These are phyloP conservation scores for Phytomonas francai DNA, from an alignment of 208 protist species.

Conservation along the genomic window DNA sequence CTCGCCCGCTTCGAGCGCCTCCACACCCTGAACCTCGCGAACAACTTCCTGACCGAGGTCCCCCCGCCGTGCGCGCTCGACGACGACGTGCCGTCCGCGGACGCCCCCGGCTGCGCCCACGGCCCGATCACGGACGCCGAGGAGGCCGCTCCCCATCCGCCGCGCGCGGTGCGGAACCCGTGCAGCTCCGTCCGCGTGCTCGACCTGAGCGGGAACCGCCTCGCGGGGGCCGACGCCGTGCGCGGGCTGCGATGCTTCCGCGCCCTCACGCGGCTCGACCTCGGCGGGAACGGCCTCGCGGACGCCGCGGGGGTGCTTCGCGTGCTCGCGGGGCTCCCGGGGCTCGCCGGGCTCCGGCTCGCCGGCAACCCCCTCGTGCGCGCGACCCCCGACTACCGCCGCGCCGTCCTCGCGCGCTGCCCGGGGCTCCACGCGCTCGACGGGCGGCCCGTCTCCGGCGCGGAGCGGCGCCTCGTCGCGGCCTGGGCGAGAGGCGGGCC, in stretches of 20 bases:
- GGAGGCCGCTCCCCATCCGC: conserved; percentile 12
- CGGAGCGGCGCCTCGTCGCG: conserved; percentile 76
- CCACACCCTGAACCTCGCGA: conserved; percentile 83
- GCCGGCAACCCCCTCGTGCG: conserved; percentile 85
- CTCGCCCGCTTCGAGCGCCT: conserved; percentile 78
- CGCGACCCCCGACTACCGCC: conserved; percentile 78
- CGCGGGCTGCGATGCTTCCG: conserved; percentile 60
- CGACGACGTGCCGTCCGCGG: background rate
- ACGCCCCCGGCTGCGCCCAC: background rate
- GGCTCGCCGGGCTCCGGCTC: conserved; percentile 78
- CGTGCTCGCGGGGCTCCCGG: conserved; percentile 71
- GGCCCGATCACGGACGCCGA: background rate
- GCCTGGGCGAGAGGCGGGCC: conserved; percentile 84
- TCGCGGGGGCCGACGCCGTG: conserved; percentile 50
- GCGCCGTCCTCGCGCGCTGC: conserved; percentile 66
- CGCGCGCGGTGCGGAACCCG: conserved; percentile 28
- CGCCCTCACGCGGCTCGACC: conserved; percentile 75
- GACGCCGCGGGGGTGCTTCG: conserved; percentile 76
- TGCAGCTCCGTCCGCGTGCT: conserved; percentile 80
- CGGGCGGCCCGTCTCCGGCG: conserved; percentile 84
- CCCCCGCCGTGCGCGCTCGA: conserved; percentile 31
- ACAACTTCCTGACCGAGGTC: conserved; percentile 79
- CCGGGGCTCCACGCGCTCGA: conserved; percentile 82
- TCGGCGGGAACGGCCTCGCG: conserved; percentile 87
- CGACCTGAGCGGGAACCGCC: conserved; percentile 70